Conservation (phyloP, 1,284 basidiomycete genomes). For the Ceratobasidium sp. region DNA sequence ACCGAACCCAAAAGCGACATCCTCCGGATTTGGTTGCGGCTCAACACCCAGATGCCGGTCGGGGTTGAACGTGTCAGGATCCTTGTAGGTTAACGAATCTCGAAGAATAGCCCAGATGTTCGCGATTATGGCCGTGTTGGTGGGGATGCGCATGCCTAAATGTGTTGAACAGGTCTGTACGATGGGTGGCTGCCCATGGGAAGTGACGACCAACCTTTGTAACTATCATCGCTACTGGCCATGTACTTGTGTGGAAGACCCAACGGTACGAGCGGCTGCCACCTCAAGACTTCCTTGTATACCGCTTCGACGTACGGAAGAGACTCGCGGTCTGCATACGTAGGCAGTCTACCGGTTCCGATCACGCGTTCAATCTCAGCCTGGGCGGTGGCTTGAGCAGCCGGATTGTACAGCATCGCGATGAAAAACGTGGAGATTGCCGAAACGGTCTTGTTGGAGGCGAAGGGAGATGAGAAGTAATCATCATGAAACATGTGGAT, state of each 20-base stretch:
- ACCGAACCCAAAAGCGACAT: constrained; percentile 33
- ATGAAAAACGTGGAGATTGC: constrained; percentile 42
- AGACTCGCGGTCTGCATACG: constrained; percentile 18
- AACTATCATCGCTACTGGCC: constrained; percentile 7
- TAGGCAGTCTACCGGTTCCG: constrained; percentile 37
- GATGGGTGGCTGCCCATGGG: neutral
- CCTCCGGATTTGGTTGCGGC: constrained; percentile 8
- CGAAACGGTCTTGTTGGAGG: constrained; percentile 25
- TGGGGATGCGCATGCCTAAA: constrained; percentile 29
- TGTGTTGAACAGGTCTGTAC: too few species aligned
- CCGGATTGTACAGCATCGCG: constrained; percentile 46
- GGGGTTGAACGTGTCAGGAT: constrained; percentile 19
- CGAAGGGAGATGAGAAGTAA: neutral
- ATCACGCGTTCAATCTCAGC: constrained; percentile 42
- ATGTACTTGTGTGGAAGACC: constrained; percentile 43
- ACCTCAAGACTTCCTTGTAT: constrained; percentile 47
- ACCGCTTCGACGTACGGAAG: constrained; percentile 46
- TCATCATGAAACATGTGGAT: neutral
- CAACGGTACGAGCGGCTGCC: constrained; percentile 45
- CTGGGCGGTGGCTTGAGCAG: constrained; percentile 25
- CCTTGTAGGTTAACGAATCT: constrained; percentile 21
- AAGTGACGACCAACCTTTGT: constrained; percentile 10
- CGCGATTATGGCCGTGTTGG: neutral
- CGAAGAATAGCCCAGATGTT: constrained; percentile 32
- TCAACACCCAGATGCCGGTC: neutral